Evolutionary conservation across 1,284 basidiomycete species (phyloP).

Genomic region (Cronartium quercuum): DNA sequence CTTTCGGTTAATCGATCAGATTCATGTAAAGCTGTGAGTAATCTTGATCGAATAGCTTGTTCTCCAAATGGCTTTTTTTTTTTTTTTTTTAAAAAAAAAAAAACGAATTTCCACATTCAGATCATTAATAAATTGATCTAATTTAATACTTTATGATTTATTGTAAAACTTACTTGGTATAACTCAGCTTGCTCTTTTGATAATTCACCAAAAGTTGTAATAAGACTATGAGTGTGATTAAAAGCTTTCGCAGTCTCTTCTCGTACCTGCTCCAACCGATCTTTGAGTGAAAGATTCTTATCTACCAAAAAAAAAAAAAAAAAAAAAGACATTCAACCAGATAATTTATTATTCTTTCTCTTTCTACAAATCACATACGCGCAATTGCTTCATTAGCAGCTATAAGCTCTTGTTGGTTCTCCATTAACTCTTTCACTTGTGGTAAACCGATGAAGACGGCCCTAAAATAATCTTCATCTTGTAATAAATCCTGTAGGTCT

Average conservation of each 20-base stretch:
- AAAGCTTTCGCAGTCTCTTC: constrained; percentile 21
- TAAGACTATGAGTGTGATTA: constrained; percentile 26
- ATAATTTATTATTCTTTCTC: neutral
- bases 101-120: neutral
- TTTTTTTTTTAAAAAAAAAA: neutral
- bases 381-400: constrained; percentile 24
- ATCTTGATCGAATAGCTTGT: constrained; percentile 19
- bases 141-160: neutral
- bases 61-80: constrained; percentile 17
- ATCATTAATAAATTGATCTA: neutral
- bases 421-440: constrained; percentile 10
- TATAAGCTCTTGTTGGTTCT: constrained; percentile 10
- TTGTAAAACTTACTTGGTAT: constrained; percentile 26
- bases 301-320: constrained; percentile 3
- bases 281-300: constrained; percentile 29
- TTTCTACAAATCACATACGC: neutral
- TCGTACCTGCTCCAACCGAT: constrained; percentile 16
- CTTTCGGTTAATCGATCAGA: constrained; percentile 32
- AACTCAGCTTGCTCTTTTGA: constrained; percentile 24
- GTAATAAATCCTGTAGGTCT: constrained; percentile 31
- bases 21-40: constrained; percentile 38
- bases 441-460: constrained; percentile 15
- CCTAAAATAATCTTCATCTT: constrained; percentile 19
- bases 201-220: constrained; percentile 8
- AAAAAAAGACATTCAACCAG: neutral